Percentiles rank a stretch among this genome's conserved stretches.
Evolutionary conservation across 2,329 filamentous ascomycete species (phyloP).

Genomic region (Blastomyces emzantsi): DNA sequence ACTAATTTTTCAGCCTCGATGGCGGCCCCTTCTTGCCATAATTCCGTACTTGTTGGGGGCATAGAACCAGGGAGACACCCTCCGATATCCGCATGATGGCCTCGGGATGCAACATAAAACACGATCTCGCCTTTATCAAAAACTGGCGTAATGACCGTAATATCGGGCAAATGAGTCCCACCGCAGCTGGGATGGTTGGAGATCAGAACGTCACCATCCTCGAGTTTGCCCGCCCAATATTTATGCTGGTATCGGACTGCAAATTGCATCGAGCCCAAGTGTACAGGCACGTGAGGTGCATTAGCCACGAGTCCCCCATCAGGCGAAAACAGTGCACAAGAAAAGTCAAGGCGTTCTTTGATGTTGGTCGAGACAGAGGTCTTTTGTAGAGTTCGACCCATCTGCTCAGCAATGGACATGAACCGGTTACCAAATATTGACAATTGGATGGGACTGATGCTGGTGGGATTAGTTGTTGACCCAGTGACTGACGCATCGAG

Average conservation of each 20-base stretch:
- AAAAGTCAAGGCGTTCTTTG: slow-evolving; percentile 79
- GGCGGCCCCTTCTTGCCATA: slow-evolving; percentile 42
- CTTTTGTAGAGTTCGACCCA: slow-evolving; percentile 49
- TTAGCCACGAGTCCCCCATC: slow-evolving; percentile 60
- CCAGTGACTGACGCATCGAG: slow-evolving; percentile 12
- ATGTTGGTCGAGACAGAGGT: slow-evolving; percentile 57
- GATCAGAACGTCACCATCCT: slow-evolving; percentile 66
- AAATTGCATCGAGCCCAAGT: slow-evolving; percentile 77
- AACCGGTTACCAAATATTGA: slow-evolving; percentile 50
- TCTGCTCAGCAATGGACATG: slow-evolving; percentile 53
- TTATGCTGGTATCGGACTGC: slow-evolving; percentile 69
- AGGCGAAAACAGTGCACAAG: slow-evolving; percentile 70
- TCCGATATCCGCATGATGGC: slow-evolving; percentile 77
- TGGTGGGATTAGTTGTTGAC: slow-evolving; percentile 30
- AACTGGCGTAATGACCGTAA: slow-evolving; percentile 68
- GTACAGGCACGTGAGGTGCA: slow-evolving; percentile 70
- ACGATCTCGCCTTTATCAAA: slow-evolving; percentile 61
- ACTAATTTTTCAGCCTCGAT: slow-evolving; percentile 54
- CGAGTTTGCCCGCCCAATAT: slow-evolving; percentile 64
- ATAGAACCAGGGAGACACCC: slow-evolving; percentile 75
- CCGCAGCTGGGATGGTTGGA: slow-evolving; percentile 73
- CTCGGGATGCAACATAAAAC: slow-evolving; percentile 72
- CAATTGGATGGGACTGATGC: slow-evolving; percentile 45
- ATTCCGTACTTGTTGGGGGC: slow-evolving; percentile 50
- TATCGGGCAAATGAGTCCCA: slow-evolving; percentile 72